These are phyloP conservation scores for Erodium trifolium DNA, from an alignment of 441 rosid genomes.

Conservation along the genomic window DNA sequence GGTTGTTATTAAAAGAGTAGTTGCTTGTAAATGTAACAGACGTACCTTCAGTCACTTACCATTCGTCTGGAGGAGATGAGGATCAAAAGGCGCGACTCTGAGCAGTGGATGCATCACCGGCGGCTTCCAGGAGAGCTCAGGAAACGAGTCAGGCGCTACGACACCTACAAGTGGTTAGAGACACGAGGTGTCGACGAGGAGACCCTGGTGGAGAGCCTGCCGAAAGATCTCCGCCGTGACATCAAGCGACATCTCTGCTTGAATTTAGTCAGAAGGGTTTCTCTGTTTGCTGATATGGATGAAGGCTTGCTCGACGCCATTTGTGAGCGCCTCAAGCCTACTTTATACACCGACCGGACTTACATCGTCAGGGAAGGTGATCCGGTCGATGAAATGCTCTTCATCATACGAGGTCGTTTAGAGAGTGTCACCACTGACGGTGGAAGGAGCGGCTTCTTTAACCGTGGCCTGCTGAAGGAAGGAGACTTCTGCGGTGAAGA, in stretches of 20 bases:
- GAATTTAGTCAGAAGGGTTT: slow-evolving; percentile 83
- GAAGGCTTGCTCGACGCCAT: slow-evolving; percentile 83
- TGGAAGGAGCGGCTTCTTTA: slow-evolving; percentile 88
- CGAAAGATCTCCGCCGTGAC: slow-evolving; percentile 87
- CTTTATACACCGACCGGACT: slow-evolving; percentile 67
- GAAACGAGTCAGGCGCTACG: slow-evolving; percentile 58
- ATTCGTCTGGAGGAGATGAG: slow-evolving; percentile 95
- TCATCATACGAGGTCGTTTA: slow-evolving; percentile 74
- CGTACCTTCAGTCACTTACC: slow-evolving; percentile 75
- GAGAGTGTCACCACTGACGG: slow-evolving; percentile 95
- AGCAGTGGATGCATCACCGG: slow-evolving; percentile 97
- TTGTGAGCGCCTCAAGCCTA: slow-evolving; percentile 84
- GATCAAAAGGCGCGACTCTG: slow-evolving; percentile 87
- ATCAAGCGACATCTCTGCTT: slow-evolving; percentile 90
- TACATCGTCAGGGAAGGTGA: slow-evolving; percentile 90
- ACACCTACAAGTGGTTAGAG: slow-evolving; percentile 72
- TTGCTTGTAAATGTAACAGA: slow-evolving; percentile 38
- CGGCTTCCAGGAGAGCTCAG: slow-evolving; percentile 66
- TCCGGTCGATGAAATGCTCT: slow-evolving; percentile 86
- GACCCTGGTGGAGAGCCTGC: slow-evolving; percentile 61
- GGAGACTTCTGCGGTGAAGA: slow-evolving; percentile 84
- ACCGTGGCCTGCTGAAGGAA: slow-evolving; percentile 63
- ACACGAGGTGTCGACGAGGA: slow-evolving; percentile 74
- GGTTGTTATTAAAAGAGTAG: neutral
- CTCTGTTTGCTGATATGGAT: slow-evolving; percentile 91